Evolutionary conservation across 768 basidiomycete species (phyloP).

Genomic region (Serpula lacrymans): DNA sequence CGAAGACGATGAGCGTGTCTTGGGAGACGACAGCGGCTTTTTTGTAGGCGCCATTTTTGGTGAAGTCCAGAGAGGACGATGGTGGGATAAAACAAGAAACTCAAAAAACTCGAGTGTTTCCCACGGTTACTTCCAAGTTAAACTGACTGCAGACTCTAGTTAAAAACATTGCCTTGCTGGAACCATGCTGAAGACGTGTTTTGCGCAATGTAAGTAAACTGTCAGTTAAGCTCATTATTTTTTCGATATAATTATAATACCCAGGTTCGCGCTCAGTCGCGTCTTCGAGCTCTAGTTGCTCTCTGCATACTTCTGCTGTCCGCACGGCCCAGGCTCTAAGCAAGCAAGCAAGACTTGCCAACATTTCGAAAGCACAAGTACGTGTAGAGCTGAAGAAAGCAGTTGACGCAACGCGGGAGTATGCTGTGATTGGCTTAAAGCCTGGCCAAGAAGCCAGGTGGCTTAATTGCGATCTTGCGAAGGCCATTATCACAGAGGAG

Average conservation of each 20-base stretch:
- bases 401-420: slow-evolving; percentile 43
- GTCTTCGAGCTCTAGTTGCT: slow-evolving; percentile 35
- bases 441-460: slow-evolving; percentile 66
- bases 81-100: no score
- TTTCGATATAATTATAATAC: slow-evolving; percentile 1
- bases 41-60: slow-evolving; percentile 29
- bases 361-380: slow-evolving; percentile 46
- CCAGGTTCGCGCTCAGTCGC: slow-evolving; percentile 38
- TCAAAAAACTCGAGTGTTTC: slow-evolving; percentile 1
- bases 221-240: neutral
- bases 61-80: no score
- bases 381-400: slow-evolving; percentile 36
- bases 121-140: slow-evolving; percentile 1
- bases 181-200: slow-evolving; percentile 26
- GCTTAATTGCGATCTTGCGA: slow-evolving; percentile 62
- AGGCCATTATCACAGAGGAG: slow-evolving; percentile 54
- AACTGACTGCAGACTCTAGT: neutral
- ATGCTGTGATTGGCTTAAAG: slow-evolving; percentile 73
- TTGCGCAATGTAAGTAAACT: slow-evolving; percentile 15
- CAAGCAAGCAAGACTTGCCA: slow-evolving; percentile 33
- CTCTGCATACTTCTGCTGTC: slow-evolving; percentile 49
- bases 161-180: neutral
- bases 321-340: slow-evolving; percentile 32
- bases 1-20: slow-evolving; percentile 44
- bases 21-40: slow-evolving; percentile 27